A percentile compares a stretch with the other conserved stretches of the same genome.
These are phyloP conservation scores for Chrysophaeum taylorii DNA, from an alignment of 352 stramenopile genomes.

Conservation along the genomic window DNA sequence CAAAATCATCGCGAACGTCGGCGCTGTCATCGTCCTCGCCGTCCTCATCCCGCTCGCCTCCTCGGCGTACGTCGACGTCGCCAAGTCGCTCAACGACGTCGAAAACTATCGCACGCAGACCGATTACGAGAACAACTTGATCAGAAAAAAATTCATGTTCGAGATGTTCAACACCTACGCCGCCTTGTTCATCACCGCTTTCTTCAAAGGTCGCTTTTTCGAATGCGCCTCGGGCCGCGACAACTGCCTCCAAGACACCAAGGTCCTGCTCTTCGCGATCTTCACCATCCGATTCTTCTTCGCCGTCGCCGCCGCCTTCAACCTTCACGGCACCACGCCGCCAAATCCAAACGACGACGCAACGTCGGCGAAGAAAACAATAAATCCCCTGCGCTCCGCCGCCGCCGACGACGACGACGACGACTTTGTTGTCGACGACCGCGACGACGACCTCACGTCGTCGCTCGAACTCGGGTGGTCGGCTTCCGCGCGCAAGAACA, in stretches of 20 bases:
- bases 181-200: neutral
- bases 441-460: too few species aligned
- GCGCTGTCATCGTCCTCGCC: conserved; percentile 41
- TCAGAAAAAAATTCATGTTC: conserved; percentile 80
- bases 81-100: conserved; percentile 62
- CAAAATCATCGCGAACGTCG: too few species aligned
- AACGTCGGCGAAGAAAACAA: neutral
- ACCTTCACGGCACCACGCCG: neutral
- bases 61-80: conserved; percentile 56
- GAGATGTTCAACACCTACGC: conserved; percentile 53
- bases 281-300: neutral
- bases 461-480: too few species aligned
- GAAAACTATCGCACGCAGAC: conserved; percentile 79
- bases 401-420: neutral
- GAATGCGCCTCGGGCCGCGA: neutral
- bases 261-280: neutral
- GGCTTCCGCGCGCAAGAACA: too few species aligned
- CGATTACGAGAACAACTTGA: conserved; percentile 72
- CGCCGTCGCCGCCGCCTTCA: neutral
- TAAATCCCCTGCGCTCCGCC: neutral
- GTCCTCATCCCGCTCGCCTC: conserved; percentile 71
- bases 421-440: neutral
- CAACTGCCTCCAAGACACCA: neutral
- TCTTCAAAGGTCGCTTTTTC: neutral
- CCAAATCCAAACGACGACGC: neutral